Evolutionary conservation across 371 early-diverging fungal species (phyloP), one percentile per base, ranked within the genome.

Genomic region (Mortierella sp.): DNA sequence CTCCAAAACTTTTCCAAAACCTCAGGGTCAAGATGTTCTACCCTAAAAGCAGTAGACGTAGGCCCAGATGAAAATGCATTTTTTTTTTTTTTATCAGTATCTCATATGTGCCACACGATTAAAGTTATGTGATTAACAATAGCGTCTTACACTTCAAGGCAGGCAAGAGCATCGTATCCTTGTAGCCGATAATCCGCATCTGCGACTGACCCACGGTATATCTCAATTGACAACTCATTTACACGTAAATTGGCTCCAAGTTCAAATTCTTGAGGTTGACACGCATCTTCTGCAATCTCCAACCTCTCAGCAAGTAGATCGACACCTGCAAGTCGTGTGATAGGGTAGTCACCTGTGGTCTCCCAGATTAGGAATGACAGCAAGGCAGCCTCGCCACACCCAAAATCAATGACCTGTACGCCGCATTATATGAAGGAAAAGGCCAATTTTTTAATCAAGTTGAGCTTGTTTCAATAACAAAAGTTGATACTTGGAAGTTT

Each of bases 341-440:
- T 86, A 8, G 86, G 87, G 17, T 66, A 64, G 55, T 74, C 74
- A 28, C 87, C 86, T 31, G 80, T 76, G 13, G 74, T 66, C 22
- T 84, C 80, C 23, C 86, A 77, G 26, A 87, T 84, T 34, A 94
- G 78, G 61, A 89, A 89, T 0, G 89, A 83, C 0, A 90, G 60
- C 35, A 94, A 76, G 31, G 87, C 79, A 3, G 87, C 93, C 66
- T 93, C 93, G 45, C 95, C 95, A 75, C 95, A 94, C 0, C 95
- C 95, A 66, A 90, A 89, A 65, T 94, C 94, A 19, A 93, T 72
- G 10, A 93, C 89, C 89, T 89, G 64, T 22, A 58, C 53, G 23
- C 28, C 13, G 35, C n/a, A 23, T 13, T 40, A n/a, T n/a, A 43
- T 15, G 35, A 63, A 49, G 22, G n/a, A n/a, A n/a, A n/a, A n/a